phyloP scores from a whole-genome alignment of 257 asterid genomes.

The Ilex asprella region DNA sequence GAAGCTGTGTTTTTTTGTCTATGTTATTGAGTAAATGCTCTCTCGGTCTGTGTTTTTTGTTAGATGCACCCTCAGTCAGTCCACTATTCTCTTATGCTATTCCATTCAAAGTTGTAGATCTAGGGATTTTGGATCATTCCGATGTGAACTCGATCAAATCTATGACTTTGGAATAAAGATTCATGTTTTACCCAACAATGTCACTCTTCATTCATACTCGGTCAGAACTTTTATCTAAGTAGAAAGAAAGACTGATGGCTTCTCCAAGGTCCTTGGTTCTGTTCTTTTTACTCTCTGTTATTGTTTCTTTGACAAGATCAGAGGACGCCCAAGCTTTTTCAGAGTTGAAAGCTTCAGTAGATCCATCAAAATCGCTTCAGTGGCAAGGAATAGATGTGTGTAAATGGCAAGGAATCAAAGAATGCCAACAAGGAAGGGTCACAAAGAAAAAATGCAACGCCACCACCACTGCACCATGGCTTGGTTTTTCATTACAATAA shows the following conservation, averaged over 20 bases:
- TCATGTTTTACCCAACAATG: constrained; percentile 17
- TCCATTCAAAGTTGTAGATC: constrained; percentile 35
- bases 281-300: constrained; percentile 13
- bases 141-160: constrained; percentile 12
- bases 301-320: constrained; percentile 34
- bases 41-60: constrained; percentile 22
- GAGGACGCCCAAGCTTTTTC: constrained; percentile 67
- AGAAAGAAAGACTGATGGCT: constrained; percentile 8
- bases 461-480: too few species aligned
- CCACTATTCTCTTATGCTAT: constrained; percentile 13
- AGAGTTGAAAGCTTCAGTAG: constrained; percentile 45
- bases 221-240: constrained; percentile 9
- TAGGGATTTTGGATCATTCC: constrained; percentile 19
- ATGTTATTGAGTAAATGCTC: constrained; percentile 24
- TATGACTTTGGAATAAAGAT: too few species aligned
- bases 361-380: constrained; percentile 51
- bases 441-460: too few species aligned
- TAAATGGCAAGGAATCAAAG: constrained; percentile 69
- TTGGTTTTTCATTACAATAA: too few species aligned
- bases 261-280: constrained; percentile 4
- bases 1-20: too few species aligned
- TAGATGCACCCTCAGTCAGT: too few species aligned
- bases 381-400: constrained; percentile 51
- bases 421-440: constrained; percentile 73
- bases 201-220: constrained; percentile 2